Percentiles rank a stretch among this genome's conserved stretches.
phyloP scores from a whole-genome alignment of 495 filamentous ascomycete genomes.

The Physcia stellaris region DNA sequence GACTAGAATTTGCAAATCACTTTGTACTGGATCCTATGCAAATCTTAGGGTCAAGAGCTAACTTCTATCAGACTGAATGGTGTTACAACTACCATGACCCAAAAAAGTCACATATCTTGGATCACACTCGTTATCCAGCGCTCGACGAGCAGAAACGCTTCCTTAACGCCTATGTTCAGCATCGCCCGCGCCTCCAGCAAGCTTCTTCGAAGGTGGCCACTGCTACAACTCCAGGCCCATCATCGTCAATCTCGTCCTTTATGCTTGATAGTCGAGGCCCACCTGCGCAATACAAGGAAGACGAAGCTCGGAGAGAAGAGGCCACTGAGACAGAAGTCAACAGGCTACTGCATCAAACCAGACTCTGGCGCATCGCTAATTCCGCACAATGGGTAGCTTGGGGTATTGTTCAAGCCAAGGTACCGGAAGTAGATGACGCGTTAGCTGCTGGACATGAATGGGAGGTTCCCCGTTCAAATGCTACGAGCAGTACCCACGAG shows the following conservation, averaged over 20 bases:
- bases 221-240: conserved; percentile 29
- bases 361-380: conserved; percentile 75
- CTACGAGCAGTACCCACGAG: conserved; percentile 10
- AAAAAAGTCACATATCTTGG: conserved; percentile 46
- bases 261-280: conserved; percentile 57
- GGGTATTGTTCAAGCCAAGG: conserved; percentile 90
- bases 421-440: conserved; percentile 41
- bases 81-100: conserved; percentile 90
- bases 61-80: conserved; percentile 58
- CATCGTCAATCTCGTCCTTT: conserved; percentile 40
- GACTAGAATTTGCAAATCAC: conserved; percentile 93
- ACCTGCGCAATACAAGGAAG: conserved; percentile 30
- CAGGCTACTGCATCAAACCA: conserved; percentile 58
- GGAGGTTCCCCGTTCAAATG: neutral
- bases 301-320: conserved; percentile 45
- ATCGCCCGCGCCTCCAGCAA: conserved; percentile 43
- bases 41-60: neutral
- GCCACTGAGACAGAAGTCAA: conserved; percentile 48
- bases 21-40: conserved; percentile 44
- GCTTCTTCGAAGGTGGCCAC: conserved; percentile 39
- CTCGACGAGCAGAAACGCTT: conserved; percentile 72
- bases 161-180: conserved; percentile 72
- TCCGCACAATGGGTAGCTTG: conserved; percentile 88
- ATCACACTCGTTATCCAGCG: conserved; percentile 59
- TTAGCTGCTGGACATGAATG: conserved; percentile 6